Evolutionary conservation across 257 asterid species (phyloP).

Genomic region (Leonotis leonurus): DNA sequence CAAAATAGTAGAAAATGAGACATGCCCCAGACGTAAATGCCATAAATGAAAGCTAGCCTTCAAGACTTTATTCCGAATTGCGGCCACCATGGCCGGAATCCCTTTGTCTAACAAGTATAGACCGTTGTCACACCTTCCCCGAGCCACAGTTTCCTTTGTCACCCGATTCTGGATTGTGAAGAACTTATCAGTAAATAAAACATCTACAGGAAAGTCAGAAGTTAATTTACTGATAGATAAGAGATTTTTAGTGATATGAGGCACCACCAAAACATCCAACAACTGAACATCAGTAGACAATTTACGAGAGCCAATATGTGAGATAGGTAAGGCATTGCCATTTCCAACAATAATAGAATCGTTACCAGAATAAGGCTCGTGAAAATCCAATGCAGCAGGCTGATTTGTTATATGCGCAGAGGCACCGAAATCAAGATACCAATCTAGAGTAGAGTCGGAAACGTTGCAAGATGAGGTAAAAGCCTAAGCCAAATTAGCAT

Average conservation of each 20-base stretch:
- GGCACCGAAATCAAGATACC: neutral
- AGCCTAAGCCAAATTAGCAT: neutral
- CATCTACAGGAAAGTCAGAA: neutral
- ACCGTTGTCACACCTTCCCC: neutral
- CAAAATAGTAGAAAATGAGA: too few species aligned
- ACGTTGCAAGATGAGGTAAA: neutral
- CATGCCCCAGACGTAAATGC: too few species aligned
- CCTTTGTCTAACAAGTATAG: neutral
- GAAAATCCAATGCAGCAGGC: neutral
- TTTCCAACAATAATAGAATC: neutral
- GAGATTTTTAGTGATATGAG: neutral
- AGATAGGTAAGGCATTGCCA: neutral
- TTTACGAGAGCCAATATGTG: too few species aligned
- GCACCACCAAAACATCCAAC: neutral
- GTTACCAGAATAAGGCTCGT: neutral
- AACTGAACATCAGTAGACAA: neutral
- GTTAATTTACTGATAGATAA: neutral
- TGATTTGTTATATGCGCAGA: neutral
- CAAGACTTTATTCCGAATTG: too few species aligned
- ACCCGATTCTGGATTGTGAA: neutral
- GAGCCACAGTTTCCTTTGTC: neutral
- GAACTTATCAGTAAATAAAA: neutral
- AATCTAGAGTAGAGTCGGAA: neutral
- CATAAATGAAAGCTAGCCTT: too few species aligned
- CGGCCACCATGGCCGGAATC: too few species aligned